Evolutionary conservation across 169 alveolate genomes (phyloP).

Genomic region (Plasmodium cynomolgi): DNA sequence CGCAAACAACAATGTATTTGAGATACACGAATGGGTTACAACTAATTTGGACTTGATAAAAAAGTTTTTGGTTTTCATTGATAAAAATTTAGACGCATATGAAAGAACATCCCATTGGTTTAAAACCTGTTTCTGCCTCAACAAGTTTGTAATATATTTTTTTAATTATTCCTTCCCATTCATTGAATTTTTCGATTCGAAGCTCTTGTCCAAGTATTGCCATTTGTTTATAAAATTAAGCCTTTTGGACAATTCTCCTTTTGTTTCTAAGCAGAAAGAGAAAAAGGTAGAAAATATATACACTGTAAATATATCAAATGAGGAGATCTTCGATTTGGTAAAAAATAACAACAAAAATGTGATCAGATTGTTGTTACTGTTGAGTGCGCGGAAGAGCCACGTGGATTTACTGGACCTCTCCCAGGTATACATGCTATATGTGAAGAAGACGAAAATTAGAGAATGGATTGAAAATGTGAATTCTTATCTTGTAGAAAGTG

Average conservation of each 20-base stretch:
- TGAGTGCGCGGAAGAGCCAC: neutral
- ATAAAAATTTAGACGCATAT: conserved; percentile 43
- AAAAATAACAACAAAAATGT: conserved; percentile 29
- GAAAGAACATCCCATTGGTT: conserved; percentile 42
- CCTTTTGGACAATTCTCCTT: neutral
- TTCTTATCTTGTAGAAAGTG: neutral
- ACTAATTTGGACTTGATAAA: conserved; percentile 40
- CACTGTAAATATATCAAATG: conserved; percentile 49
- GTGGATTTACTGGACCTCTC: conserved; percentile 1
- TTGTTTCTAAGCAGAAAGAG: conserved; percentile 33
- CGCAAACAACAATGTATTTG: neutral
- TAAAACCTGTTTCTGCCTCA: conserved; percentile 40
- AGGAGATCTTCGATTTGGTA: conserved; percentile 32
- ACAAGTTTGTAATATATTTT: conserved; percentile 63
- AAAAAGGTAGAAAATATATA: conserved; percentile 17
- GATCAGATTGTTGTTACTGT: neutral
- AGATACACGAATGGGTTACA: conserved; percentile 22
- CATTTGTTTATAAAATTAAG: conserved; percentile 50
- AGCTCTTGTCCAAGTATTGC: conserved; percentile 16
- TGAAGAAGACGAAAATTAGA: conserved; percentile 34
- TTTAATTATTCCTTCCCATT: conserved; percentile 58
- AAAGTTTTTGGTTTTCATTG: conserved; percentile 56
- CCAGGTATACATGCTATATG: conserved; percentile 14
- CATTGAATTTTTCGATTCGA: conserved; percentile 41
- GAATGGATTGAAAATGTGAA: conserved; percentile 27